Evolutionary conservation across 2,329 filamentous ascomycete genomes (phyloP), one percentile per base, ranked within the genome.

Genomic region (Paraphoma chrysanthemicola): DNA sequence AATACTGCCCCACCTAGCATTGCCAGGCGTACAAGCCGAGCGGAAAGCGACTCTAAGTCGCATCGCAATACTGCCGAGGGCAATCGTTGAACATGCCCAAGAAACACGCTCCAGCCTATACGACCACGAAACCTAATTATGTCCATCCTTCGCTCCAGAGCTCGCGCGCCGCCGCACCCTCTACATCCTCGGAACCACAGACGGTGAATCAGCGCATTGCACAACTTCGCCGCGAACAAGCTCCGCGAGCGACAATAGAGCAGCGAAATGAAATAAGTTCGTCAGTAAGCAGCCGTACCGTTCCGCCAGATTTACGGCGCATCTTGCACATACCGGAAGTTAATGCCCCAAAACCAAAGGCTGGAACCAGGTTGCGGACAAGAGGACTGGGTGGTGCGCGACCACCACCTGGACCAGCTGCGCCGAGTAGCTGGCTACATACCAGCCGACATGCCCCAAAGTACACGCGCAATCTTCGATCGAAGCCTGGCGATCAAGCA

Each of bases 181-280:
- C 62, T 11, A 42, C 66, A 18, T 50, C 66, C n/a, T 61, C 71
- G 2, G 56, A 67, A 54, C 71, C 65, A 2, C 70, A 67, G 38
- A 72, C 72, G n/a, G 80, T 83, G 62, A 83, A 81, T 65, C 77
- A 82, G 64, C 78, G 78, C 42, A 77, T 83, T 49, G 73, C 76
- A 44, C 79, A 80, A 60, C 74, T 82, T 10, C 79, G 81, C 16
- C 77, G 75, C 49, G 75, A 80, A 53, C 77, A 81, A 57, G 62
- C 75, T 23, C 75, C 75, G 1, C 63, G 71, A 46, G 67, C 77
- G n/a, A 75, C 72, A 1, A 63, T 73, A 47, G 76, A 79, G 65
- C 79, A 80, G 56, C 71, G 49, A 31, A 51, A 51, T 39, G 76
- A 38, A 76, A 82, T 71, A 73, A 77, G 49, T 66, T 83, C 78